Percentiles rank a stretch among this genome's conserved stretches.
These are phyloP conservation scores for Dicorynia guianensis DNA, from an alignment of 306 rosid genomes.

Conservation along the genomic window DNA sequence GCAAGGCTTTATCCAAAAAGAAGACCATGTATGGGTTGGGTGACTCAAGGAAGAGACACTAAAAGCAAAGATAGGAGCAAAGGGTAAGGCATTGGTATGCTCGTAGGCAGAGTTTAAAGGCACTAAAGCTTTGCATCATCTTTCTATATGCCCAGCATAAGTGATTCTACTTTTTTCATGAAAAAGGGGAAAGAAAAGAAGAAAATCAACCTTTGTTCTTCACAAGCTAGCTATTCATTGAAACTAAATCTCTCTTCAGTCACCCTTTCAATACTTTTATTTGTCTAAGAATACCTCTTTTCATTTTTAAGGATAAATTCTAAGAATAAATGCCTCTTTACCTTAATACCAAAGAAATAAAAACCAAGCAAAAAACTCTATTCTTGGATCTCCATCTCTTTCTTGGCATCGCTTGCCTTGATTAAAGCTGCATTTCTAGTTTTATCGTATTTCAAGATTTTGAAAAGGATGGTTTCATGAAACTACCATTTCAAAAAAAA, in stretches of 20 bases:
- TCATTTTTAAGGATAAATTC: not conserved
- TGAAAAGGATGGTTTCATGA: no score
- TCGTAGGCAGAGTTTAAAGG: conserved; percentile 47
- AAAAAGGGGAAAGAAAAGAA: conserved; percentile 48
- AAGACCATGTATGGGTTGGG: conserved; percentile 49
- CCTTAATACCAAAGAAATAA: not conserved
- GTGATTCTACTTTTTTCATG: conserved; percentile 72
- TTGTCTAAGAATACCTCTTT: conserved; percentile 40
- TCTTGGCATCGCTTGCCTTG: no score
- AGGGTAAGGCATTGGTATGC: conserved; percentile 63
- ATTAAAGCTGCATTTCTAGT: no score
- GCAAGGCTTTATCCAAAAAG: conserved; percentile 45
- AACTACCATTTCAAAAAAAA: no score
- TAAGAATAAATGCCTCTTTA: conserved; percentile 34
- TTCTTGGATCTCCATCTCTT: not conserved
- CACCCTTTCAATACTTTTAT: conserved; percentile 42
- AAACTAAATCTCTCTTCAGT: conserved; percentile 3
- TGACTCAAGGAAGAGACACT: conserved; percentile 56
- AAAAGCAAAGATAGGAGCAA: conserved; percentile 62
- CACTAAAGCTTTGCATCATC: conserved; percentile 51
- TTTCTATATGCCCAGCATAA: conserved; percentile 61
- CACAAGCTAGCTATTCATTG: conserved; percentile 37
- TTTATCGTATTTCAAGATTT: no score
- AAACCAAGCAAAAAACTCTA: not conserved
- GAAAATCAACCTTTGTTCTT: conserved; percentile 53